Evolutionary conservation across 805 yeast species (phyloP).

Genomic region (Vanderwaltozyma tropicalis): DNA sequence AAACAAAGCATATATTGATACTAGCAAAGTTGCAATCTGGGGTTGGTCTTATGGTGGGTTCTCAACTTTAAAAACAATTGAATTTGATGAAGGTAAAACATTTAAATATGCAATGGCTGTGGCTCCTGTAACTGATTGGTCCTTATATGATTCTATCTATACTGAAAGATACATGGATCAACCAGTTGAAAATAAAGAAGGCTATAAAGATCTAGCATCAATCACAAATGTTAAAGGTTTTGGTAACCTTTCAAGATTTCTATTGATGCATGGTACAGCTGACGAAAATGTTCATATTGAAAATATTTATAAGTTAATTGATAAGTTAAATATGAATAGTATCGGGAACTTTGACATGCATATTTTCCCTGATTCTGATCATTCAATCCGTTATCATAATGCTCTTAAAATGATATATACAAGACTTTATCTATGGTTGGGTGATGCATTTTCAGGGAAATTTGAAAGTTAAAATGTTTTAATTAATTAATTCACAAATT

Average conservation of each 20-base stretch:
- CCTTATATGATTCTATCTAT: constrained; percentile 63
- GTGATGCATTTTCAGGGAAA: constrained; percentile 41
- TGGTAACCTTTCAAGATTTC: constrained; percentile 41
- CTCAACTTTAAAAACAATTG: constrained; percentile 62
- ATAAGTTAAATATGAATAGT: constrained; percentile 39
- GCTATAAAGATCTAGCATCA: constrained; percentile 38
- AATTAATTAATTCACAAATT: neutral
- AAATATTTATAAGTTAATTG: constrained; percentile 53
- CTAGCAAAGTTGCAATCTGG: constrained; percentile 56
- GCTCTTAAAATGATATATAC: constrained; percentile 67
- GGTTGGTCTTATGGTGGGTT: constrained; percentile 89
- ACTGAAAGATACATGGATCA: constrained; percentile 67
- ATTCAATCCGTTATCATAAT: constrained; percentile 68
- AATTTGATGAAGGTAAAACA: constrained; percentile 47
- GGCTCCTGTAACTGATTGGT: constrained; percentile 81
- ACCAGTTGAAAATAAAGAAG: constrained; percentile 39
- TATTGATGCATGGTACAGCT: constrained; percentile 73
- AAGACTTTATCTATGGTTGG: constrained; percentile 60
- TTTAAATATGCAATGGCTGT: constrained; percentile 74
- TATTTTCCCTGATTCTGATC: constrained; percentile 90
- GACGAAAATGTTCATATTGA: constrained; percentile 80
- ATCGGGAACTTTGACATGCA: constrained; percentile 79
- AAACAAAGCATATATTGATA: constrained; percentile 37
- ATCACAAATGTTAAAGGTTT: constrained; percentile 36
- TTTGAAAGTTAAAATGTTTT: constrained; percentile 8